phyloP scores from a whole-genome alignment of 768 basidiomycete genomes.

The Leccinum boreale region DNA sequence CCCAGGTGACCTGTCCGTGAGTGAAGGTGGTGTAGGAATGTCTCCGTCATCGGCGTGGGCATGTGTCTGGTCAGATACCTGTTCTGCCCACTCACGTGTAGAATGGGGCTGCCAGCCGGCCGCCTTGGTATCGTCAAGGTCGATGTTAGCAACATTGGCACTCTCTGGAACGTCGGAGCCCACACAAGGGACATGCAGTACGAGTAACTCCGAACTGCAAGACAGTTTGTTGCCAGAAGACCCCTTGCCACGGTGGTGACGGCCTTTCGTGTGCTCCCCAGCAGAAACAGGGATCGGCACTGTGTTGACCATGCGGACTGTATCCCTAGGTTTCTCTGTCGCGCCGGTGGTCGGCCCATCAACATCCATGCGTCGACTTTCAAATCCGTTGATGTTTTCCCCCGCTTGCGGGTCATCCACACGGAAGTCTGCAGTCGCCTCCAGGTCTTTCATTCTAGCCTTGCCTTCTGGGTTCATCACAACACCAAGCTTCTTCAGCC shows the following conservation, averaged over 20 bases:
- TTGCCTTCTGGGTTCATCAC: background rate
- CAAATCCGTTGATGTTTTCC: background rate
- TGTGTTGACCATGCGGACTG: constrained; percentile 16
- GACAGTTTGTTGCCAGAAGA: constrained; percentile 3
- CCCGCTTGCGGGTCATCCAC: constrained; percentile 9
- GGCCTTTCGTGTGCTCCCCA: constrained; percentile 26
- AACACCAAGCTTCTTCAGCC: background rate
- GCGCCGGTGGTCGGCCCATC: constrained; percentile 17
- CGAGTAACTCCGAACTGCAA: constrained; percentile 23
- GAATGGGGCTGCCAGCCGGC: constrained; percentile 23
- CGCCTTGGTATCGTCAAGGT: constrained; percentile 19
- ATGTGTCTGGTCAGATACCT: constrained; percentile 34
- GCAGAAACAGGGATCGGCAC: constrained; percentile 27
- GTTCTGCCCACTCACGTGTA: constrained; percentile 49
- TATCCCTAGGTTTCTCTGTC: background rate
- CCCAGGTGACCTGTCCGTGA: constrained; percentile 24
- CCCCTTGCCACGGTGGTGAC: constrained; percentile 1
- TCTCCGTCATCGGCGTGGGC: constrained; percentile 1
- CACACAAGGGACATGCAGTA: constrained; percentile 30
- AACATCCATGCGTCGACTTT: constrained; percentile 23
- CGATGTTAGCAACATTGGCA: constrained; percentile 12
- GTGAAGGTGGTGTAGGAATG: constrained; percentile 2
- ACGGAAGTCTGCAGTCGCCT: constrained; percentile 2
- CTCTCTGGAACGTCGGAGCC: constrained; percentile 15
- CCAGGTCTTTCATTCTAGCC: constrained; percentile 2